Evolutionary conservation across 2,329 filamentous ascomycete genomes (phyloP), one percentile per base, ranked within the genome.

Genomic region (Fusarium nelsonii): DNA sequence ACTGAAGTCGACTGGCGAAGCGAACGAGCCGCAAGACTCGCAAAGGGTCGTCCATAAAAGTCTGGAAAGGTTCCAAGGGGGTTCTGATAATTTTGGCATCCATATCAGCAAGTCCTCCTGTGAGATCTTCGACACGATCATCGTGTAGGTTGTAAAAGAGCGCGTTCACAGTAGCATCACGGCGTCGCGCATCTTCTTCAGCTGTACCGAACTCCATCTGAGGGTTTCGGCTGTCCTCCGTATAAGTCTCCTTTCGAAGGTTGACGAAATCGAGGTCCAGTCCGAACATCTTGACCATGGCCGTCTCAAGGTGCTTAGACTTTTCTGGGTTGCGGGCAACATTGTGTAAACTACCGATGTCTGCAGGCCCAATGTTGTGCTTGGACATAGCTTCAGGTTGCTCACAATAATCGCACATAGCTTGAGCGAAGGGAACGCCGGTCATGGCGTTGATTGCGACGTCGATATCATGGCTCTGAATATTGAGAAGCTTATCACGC

Each of bases 221-320:
- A 2, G 95, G 95, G 74, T 97, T 97, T 36, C 96, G 89, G 75
- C 92, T 97, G 63, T 96, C 89, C n/a, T 93, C 90, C 1, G 90
- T 87, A 73, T 98, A 98, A 1, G 91, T 94, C 81, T 98, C 96
- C 76, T 94, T 97, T 45, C 95, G 88, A 46, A 98, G 83, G 77
- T 98, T 99, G 73, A 99, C 96, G 75, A 99, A 90, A 77, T 99
- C 95, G 48, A 97, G 87, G 75, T 98, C 95, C 49, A 97, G 85
- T 1, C 92, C 93, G 74, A 97, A 90, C 60, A 98, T 89, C 69
- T 86, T 91, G 26, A 92, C 93, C 11, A 93, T 97, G 49, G 93
- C 92, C 0, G 95, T 98, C 80, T 97, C 95, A 15, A 98, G 87
- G 77, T 98, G 93, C 81, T 98, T 98, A 20, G 94, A 97, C 81